Evolutionary conservation across 495 filamentous ascomycete species (phyloP).

Genomic region (Clavariopsis aquatica): DNA sequence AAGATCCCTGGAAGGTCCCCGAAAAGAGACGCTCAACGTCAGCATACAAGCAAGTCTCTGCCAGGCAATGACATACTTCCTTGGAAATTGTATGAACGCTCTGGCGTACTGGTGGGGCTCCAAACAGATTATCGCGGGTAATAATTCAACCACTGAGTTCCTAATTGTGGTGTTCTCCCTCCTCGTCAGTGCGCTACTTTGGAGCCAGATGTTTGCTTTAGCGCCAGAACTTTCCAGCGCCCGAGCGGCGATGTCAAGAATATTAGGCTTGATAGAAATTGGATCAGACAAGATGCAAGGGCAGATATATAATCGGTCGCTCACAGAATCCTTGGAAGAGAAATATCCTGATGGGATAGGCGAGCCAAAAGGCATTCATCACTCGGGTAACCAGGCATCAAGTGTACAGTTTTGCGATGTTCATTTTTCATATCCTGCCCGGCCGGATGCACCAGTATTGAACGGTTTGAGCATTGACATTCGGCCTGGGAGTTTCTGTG

Average conservation of each 20-base stretch:
- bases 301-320: no score
- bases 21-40: constrained; percentile 52
- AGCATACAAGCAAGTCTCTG: constrained; percentile 54
- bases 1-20: constrained; percentile 49
- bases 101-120: constrained; percentile 94
- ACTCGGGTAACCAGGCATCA: constrained; percentile 7
- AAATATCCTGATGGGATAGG: constrained; percentile 79
- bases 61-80: constrained; percentile 57
- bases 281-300: no score
- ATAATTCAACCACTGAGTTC: constrained; percentile 75
- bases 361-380: neutral
- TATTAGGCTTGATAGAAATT: no score
- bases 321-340: no score
- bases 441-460: constrained; percentile 49
- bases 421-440: constrained; percentile 58
- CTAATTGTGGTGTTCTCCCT: constrained; percentile 80
- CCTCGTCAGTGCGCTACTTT: constrained; percentile 79
- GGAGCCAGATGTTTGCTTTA: constrained; percentile 82
- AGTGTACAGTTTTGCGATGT: constrained; percentile 56
- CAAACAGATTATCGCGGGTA: constrained; percentile 64
- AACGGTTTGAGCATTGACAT: constrained; percentile 48
- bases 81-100: constrained; percentile 67
- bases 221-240: constrained; percentile 84
- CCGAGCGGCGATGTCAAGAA: no score
- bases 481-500: constrained; percentile 53